phyloP scores from a whole-genome alignment of 2,329 filamentous ascomycete species.

The Penicillium sp. region DNA sequence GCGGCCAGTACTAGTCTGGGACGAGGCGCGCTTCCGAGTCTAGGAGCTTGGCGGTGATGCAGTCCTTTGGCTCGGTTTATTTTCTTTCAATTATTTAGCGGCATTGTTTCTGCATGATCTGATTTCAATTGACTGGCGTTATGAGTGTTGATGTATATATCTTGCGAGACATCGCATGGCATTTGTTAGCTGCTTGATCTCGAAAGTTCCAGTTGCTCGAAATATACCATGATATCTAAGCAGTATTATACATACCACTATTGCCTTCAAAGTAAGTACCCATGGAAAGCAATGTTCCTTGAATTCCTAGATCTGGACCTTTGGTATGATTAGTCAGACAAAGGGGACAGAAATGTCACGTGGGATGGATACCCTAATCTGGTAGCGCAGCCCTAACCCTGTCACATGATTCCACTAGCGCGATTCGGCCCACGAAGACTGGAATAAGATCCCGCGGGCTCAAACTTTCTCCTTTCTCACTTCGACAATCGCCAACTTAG shows the following conservation, averaged over 20 bases:
- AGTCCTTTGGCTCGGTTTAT: background rate
- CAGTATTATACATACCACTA: background rate
- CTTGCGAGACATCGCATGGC: background rate
- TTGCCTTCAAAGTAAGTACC: background rate
- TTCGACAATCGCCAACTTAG: slow-evolving; percentile 48
- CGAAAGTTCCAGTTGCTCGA: background rate
- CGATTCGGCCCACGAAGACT: slow-evolving; percentile 33
- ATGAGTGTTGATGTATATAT: background rate
- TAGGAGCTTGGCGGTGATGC: slow-evolving; percentile 41
- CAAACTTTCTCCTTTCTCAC: slow-evolving; percentile 27
- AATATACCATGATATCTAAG: background rate
- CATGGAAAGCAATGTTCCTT: background rate
- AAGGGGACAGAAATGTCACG: background rate
- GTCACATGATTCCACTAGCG: slow-evolving; percentile 31
- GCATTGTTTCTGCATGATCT: background rate
- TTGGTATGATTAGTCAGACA: background rate
- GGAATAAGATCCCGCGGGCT: slow-evolving; percentile 24
- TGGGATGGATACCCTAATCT: background rate
- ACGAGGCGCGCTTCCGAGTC: slow-evolving; percentile 38
- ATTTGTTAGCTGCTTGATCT: background rate
- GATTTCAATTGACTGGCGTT: background rate
- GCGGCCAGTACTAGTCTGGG: slow-evolving; percentile 40
- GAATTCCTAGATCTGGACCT: background rate
- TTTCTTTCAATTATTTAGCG: background rate
- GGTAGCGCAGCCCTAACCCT: slow-evolving; percentile 20